phyloP scores from a whole-genome alignment of 2,329 filamentous ascomycete genomes.

The Paecilomyces variotii region DNA sequence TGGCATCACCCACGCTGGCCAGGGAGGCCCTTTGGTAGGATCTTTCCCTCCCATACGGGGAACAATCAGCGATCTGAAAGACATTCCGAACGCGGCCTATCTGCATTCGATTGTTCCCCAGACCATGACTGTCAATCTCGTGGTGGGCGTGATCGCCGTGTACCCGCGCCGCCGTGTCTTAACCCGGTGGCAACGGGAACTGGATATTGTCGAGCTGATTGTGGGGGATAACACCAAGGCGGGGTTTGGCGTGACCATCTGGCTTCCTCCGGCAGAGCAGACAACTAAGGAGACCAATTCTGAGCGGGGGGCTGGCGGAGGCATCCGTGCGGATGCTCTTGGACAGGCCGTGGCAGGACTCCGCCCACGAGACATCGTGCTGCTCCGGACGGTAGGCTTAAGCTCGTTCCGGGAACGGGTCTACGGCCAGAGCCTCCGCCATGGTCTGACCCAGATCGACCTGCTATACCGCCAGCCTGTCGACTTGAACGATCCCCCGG shows the following conservation, averaged over 20 bases:
- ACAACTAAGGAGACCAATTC: neutral
- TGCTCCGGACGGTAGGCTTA: constrained; percentile 72
- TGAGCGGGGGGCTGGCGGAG: constrained; percentile 6
- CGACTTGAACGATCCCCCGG: constrained; percentile 45
- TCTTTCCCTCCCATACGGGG: constrained; percentile 28
- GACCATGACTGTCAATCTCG: constrained; percentile 71
- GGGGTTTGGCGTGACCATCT: constrained; percentile 77
- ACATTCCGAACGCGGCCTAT: constrained; percentile 60
- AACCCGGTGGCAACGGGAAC: constrained; percentile 47
- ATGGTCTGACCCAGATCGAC: constrained; percentile 60
- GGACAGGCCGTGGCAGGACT: constrained; percentile 41
- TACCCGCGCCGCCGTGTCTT: constrained; percentile 59
- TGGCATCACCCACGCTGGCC: constrained; percentile 5
- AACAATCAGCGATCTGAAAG: constrained; percentile 55
- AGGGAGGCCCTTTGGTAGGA: neutral
- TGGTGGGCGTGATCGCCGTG: constrained; percentile 71
- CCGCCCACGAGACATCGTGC: constrained; percentile 65
- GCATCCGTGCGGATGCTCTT: constrained; percentile 22
- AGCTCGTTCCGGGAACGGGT: constrained; percentile 68
- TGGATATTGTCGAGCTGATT: constrained; percentile 66
- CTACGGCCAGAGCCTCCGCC: constrained; percentile 73
- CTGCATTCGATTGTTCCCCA: constrained; percentile 64
- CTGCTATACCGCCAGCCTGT: constrained; percentile 54
- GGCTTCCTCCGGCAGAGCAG: constrained; percentile 49
- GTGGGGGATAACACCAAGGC: constrained; percentile 79